These are phyloP conservation scores for Platanthera zijinensis DNA, from an alignment of 106 monocot genomes.

Conservation along the genomic window DNA sequence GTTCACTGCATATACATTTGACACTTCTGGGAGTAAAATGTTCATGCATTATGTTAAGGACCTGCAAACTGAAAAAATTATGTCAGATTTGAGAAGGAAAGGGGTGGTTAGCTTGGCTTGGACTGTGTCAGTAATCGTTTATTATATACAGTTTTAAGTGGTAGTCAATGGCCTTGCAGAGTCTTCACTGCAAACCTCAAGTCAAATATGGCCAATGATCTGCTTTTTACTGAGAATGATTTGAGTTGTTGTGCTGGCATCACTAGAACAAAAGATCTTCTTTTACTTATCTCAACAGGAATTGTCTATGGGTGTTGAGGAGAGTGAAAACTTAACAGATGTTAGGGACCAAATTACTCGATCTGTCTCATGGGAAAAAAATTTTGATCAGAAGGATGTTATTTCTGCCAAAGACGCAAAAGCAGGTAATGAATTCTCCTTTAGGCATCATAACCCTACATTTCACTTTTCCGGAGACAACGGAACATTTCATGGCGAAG, in stretches of 20 bases:
- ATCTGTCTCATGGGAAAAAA: constrained; percentile 10
- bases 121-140: constrained; percentile 49
- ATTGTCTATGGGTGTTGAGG: constrained; percentile 9
- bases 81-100: constrained; percentile 29
- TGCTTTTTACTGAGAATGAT: constrained; percentile 59
- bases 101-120: constrained; percentile 79
- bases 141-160: constrained; percentile 71
- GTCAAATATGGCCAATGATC: constrained; percentile 26
- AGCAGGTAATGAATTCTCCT: background rate
- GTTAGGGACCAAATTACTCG: constrained; percentile 10
- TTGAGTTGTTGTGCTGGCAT: constrained; percentile 58
- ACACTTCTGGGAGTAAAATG: constrained; percentile 52
- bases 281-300: constrained; percentile 15
- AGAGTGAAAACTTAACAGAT: constrained; percentile 16
- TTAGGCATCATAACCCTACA: background rate
- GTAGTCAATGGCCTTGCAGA: constrained; percentile 65
- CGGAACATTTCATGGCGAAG: background rate
- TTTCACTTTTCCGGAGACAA: background rate
- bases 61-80: constrained; percentile 34
- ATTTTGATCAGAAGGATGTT: constrained; percentile 1
- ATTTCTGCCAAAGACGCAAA: background rate
- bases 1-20: constrained; percentile 83
- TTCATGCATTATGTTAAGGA: constrained; percentile 72
- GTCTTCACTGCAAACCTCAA: constrained; percentile 52
- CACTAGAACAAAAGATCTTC: constrained; percentile 69